Evolutionary conservation across 2,329 filamentous ascomycete genomes (phyloP), one percentile per base, ranked within the genome.

Genomic region (Emericellopsis atlantica): DNA sequence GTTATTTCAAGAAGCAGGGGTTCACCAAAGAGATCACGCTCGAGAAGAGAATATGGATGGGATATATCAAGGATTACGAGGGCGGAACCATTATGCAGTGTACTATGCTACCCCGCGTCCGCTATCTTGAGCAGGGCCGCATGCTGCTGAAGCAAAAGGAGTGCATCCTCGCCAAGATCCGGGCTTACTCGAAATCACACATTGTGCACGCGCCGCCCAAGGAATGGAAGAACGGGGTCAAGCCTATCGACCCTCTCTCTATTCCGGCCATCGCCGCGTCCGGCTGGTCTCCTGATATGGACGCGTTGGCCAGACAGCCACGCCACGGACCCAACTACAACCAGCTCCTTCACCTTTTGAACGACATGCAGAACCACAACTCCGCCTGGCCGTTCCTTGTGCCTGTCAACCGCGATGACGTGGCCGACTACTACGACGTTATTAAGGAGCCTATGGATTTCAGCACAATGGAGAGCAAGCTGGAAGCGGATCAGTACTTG

Each of bases 61-160:
- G 92, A 3, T 98, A 96, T 54, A 98, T 98, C 67, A 98, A 98
- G 58, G 92, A 98, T 58, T 98, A 98, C 59, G 92, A 98, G 62
- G 92, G 92, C 43, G 92, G 92, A 44, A 98, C 92, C 0, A 94
- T 98, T 46, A 98, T 98, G 92, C 92, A 98, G 65, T 98, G 92
- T 56, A 87, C 84, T 40, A 96, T 98, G 92, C 74, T 98, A 16
- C 90, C 90, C 7, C 84, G 84, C 46, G 87, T 96, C 41, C 84
- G 92, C 39, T 98, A 98, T 61, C 79, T 98, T 6, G 90, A 98
- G 60, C 78, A 81, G 54, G 84, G 87, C 4, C 82, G 89, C 46
- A 94, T 98, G 87, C 72, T 98, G 2, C 74, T 95, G 37, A 96
- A 98, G 66, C 92, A 98, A 59, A 96, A 95, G 59, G 92, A 95